phyloP scores from a whole-genome alignment of 2,329 filamentous ascomycete species.

The Aspergillus fischeri region DNA sequence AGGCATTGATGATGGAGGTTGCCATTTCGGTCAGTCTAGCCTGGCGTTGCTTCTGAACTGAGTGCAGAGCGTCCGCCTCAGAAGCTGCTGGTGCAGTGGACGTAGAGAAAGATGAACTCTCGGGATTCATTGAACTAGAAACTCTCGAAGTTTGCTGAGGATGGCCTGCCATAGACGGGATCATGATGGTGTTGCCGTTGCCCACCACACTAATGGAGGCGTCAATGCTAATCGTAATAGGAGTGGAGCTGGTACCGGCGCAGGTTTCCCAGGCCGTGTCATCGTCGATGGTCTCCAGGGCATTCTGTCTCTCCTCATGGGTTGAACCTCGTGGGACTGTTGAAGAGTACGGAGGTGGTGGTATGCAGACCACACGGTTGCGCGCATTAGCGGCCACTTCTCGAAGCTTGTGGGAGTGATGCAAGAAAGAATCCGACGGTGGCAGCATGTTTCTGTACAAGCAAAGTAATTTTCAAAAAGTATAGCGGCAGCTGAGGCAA shows the following conservation, averaged over 20 bases:
- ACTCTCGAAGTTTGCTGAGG: neutral
- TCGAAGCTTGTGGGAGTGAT: conserved; percentile 26
- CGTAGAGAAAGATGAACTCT: conserved; percentile 1
- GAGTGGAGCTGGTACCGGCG: neutral
- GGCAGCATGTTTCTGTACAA: conserved; percentile 20
- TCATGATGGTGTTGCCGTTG: conserved; percentile 28
- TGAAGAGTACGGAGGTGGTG: conserved; percentile 24
- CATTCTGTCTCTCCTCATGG: conserved; percentile 5
- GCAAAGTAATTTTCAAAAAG: neutral
- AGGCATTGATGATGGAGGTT: conserved; percentile 19
- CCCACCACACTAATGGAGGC: conserved; percentile 32
- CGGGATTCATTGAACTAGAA: conserved; percentile 2
- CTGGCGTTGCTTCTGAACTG: conserved; percentile 18
- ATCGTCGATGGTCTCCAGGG: conserved; percentile 13
- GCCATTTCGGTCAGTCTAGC: conserved; percentile 23
- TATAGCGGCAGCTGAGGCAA: neutral
- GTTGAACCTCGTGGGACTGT: neutral
- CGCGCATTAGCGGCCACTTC: conserved; percentile 18
- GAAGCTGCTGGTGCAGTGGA: neutral
- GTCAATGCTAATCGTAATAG: conserved; percentile 33
- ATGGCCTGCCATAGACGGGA: conserved; percentile 15
- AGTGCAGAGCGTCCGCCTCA: conserved; percentile 3
- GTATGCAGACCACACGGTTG: conserved; percentile 5
- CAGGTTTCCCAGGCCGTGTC: conserved; percentile 6
- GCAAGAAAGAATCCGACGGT: conserved; percentile 25